Conservation (phyloP, 2,329 filamentous ascomycete species). For the Aulographum hederae region DNA sequence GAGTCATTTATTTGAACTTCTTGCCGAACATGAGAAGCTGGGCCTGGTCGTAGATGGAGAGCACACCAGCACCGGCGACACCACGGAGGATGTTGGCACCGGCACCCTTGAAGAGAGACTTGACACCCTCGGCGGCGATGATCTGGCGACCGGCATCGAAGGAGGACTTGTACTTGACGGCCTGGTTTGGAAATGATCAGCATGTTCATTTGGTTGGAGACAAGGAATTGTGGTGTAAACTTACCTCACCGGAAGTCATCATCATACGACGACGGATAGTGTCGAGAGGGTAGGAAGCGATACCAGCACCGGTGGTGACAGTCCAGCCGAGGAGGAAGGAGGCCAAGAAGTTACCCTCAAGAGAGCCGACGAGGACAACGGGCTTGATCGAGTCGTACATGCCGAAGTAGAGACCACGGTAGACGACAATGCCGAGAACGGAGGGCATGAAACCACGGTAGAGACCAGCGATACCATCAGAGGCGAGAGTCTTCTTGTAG, state of each 20-base stretch:
- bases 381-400: constrained; percentile 99
- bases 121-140: constrained; percentile 84
- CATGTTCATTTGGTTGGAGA: neutral
- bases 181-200: constrained; percentile 36
- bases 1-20: too few relatives aligned
- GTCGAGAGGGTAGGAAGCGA: constrained; percentile 99
- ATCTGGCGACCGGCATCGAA: constrained; percentile 94
- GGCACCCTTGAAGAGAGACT: constrained; percentile 99
- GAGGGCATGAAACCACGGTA: constrained; percentile 99
- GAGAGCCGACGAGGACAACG: constrained; percentile 74
- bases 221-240: constrained; percentile 21
- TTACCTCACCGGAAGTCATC: constrained; percentile 76
- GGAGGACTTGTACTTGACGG: constrained; percentile 99
- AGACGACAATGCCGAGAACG: constrained; percentile 97
- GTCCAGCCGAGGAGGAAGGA: constrained; percentile 97
- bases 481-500: constrained; percentile 99
- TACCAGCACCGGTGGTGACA: constrained; percentile 99
- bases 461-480: constrained; percentile 94
- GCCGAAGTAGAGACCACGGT: constrained; percentile 99
- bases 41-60: constrained; percentile 99
- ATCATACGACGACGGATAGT: constrained; percentile 99
- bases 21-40: constrained; percentile 99
- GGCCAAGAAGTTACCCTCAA: constrained; percentile 98
- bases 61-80: constrained; percentile 99
- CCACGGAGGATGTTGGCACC: constrained; percentile 99